Evolutionary conservation across 2,329 filamentous ascomycete genomes (phyloP).

Genomic region (Pestalotiopsis fici): DNA sequence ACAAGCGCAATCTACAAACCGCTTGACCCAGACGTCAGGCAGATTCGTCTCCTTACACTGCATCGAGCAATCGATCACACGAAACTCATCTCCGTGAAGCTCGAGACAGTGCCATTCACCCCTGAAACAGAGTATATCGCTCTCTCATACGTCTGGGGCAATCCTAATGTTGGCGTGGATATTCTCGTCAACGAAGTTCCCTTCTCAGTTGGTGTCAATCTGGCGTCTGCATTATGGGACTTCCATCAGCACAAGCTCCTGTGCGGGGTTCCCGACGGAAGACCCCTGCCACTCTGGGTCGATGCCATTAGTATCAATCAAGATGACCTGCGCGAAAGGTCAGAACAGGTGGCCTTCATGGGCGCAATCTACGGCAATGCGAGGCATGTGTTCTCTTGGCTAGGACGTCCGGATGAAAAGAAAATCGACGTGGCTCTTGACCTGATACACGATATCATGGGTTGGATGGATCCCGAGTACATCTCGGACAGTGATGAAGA

Average conservation of each 20-base stretch:
- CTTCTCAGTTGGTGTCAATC: background rate
- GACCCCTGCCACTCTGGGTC: slow-evolving; percentile 15
- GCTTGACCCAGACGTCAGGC: background rate
- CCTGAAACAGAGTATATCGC: background rate
- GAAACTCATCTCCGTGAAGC: background rate
- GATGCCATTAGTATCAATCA: slow-evolving; percentile 26
- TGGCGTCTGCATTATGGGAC: background rate
- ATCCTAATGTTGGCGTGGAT: background rate
- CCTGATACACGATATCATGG: background rate
- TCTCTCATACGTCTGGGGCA: slow-evolving; percentile 5
- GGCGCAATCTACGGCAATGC: slow-evolving; percentile 19
- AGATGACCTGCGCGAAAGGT: slow-evolving; percentile 16
- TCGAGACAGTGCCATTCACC: background rate
- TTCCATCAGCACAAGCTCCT: background rate
- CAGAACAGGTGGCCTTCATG: slow-evolving; percentile 20
- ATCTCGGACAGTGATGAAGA: background rate
- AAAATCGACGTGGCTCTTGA: background rate
- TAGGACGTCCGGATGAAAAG: slow-evolving; percentile 11
- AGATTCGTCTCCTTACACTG: background rate
- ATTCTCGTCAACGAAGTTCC: background rate
- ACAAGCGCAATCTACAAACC: background rate
- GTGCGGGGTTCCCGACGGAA: background rate
- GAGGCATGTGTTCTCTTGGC: slow-evolving; percentile 19
- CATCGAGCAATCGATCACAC: background rate
- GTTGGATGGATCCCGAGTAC: background rate